phyloP scores from a whole-genome alignment of 192 early-diverging fungal genomes.

The Coemansia furcata region DNA sequence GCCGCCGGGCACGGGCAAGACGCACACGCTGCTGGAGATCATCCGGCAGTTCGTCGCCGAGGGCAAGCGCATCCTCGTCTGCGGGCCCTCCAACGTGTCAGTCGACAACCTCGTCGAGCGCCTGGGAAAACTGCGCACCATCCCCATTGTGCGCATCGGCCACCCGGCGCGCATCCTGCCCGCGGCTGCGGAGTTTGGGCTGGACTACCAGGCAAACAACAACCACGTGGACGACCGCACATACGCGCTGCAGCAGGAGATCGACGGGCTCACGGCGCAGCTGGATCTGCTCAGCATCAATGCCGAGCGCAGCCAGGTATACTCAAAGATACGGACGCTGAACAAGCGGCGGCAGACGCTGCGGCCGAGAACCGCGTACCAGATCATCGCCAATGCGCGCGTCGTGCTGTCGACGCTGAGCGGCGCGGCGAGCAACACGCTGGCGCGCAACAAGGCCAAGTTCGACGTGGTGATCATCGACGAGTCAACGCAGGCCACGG shows the following conservation, averaged over 20 bases:
- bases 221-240: background rate
- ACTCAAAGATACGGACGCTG: slow-evolving; percentile 63
- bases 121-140: slow-evolving; percentile 53
- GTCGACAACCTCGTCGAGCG: slow-evolving; percentile 89
- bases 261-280: background rate
- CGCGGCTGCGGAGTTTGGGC: slow-evolving; percentile 68
- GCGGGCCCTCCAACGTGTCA: slow-evolving; percentile 86
- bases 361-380: slow-evolving; percentile 51
- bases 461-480: slow-evolving; percentile 90
- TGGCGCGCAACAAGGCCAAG: slow-evolving; percentile 34
- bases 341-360: slow-evolving; percentile 39
- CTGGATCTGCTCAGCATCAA: background rate
- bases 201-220: background rate
- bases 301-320: slow-evolving; percentile 9
- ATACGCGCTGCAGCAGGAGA: background rate
- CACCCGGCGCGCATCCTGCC: slow-evolving; percentile 84
- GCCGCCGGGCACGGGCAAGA: slow-evolving; percentile 88
- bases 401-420: slow-evolving; percentile 81
- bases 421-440: slow-evolving; percentile 55
- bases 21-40: slow-evolving; percentile 84
- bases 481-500: slow-evolving; percentile 82
- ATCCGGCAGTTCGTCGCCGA: slow-evolving; percentile 67
- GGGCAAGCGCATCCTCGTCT: slow-evolving; percentile 73
- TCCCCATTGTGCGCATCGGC: slow-evolving; percentile 76
- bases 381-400: slow-evolving; percentile 56